Percentiles rank a stretch among this genome's conserved stretches.
Conservation (phyloP, 2,329 filamentous ascomycete species). For the Fusarium continuum region DNA sequence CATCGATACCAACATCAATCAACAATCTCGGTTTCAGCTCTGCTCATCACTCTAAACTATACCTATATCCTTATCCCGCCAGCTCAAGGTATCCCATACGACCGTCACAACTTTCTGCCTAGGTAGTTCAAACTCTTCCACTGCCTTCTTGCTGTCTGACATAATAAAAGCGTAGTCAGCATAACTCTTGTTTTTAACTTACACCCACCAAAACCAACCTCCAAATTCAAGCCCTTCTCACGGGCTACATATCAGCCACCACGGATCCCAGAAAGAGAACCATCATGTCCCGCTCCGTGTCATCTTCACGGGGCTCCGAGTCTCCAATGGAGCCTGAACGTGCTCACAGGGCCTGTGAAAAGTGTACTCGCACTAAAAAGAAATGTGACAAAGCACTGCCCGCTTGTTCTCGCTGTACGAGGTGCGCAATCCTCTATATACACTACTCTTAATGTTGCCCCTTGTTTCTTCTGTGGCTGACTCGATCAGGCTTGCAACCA, state of each 20-base stretch:
- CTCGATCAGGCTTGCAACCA: slow-evolving; percentile 41
- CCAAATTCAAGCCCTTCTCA: slow-evolving; percentile 7
- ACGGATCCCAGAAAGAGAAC: slow-evolving; percentile 34
- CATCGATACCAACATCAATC: slow-evolving; percentile 5
- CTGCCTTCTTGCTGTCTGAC: slow-evolving; percentile 17
- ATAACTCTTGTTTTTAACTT: slow-evolving; percentile 11
- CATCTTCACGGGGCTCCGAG: slow-evolving; percentile 43
- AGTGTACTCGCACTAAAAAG: slow-evolving; percentile 52
- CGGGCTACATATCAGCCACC: slow-evolving; percentile 26
- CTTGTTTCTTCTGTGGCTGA: background rate
- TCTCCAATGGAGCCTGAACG: slow-evolving; percentile 47
- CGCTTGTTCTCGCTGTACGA: slow-evolving; percentile 48
- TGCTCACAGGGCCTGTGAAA: slow-evolving; percentile 51
- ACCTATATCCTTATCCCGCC: background rate
- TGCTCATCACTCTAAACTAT: background rate
- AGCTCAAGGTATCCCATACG: slow-evolving; percentile 2
- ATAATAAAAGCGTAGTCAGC: slow-evolving; percentile 22
- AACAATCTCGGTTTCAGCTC: background rate
- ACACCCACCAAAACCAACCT: slow-evolving; percentile 3
- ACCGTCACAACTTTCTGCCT: background rate
- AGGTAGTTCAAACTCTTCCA: slow-evolving; percentile 12
- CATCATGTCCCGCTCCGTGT: slow-evolving; percentile 41
- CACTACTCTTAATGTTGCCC: background rate
- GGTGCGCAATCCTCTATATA: slow-evolving; percentile 40
- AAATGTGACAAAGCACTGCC: slow-evolving; percentile 52